These are phyloP conservation scores for Drechmeria coniospora DNA, from an alignment of 2,329 filamentous ascomycete genomes.

Conservation along the genomic window DNA sequence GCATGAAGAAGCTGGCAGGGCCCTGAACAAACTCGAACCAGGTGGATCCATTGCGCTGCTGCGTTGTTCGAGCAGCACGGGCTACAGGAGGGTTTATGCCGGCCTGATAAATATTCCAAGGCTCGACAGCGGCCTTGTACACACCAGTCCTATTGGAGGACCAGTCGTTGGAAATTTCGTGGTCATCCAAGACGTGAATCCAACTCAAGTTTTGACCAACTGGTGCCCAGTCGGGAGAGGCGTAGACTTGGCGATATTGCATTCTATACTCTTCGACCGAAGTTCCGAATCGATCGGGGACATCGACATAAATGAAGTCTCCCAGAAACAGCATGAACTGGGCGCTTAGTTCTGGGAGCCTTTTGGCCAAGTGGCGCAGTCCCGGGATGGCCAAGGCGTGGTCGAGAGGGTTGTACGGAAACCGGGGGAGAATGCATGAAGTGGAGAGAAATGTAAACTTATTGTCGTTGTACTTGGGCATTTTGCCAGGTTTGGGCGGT, in stretches of 20 bases:
- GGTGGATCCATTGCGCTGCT: constrained; percentile 40
- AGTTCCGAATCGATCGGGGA: constrained; percentile 64
- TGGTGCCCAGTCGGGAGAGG: constrained; percentile 76
- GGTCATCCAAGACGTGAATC: constrained; percentile 94
- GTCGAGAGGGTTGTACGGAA: constrained; percentile 75
- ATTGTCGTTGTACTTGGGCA: constrained; percentile 43
- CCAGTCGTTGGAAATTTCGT: constrained; percentile 87
- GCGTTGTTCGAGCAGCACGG: constrained; percentile 28
- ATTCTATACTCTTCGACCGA: constrained; percentile 64
- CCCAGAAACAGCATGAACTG: constrained; percentile 74
- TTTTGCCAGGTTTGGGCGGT: constrained; percentile 53
- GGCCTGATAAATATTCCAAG: constrained; percentile 77
- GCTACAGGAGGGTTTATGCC: constrained; percentile 65
- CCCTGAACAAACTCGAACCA: constrained; percentile 87
- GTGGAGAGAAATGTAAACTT: constrained; percentile 84
- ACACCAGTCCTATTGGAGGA: constrained; percentile 62
- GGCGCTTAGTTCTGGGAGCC: constrained; percentile 54
- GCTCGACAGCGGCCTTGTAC: constrained; percentile 65
- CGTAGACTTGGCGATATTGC: constrained; percentile 92
- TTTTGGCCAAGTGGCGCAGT: constrained; percentile 58
- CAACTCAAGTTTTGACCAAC: constrained; percentile 73
- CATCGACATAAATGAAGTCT: constrained; percentile 84
- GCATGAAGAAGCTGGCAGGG: constrained; percentile 84
- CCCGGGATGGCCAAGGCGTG: constrained; percentile 74
- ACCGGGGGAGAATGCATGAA: constrained; percentile 81